These are phyloP conservation scores for Apiotrichum siamense DNA, from an alignment of 1,284 basidiomycete species.

Conservation along the genomic window DNA sequence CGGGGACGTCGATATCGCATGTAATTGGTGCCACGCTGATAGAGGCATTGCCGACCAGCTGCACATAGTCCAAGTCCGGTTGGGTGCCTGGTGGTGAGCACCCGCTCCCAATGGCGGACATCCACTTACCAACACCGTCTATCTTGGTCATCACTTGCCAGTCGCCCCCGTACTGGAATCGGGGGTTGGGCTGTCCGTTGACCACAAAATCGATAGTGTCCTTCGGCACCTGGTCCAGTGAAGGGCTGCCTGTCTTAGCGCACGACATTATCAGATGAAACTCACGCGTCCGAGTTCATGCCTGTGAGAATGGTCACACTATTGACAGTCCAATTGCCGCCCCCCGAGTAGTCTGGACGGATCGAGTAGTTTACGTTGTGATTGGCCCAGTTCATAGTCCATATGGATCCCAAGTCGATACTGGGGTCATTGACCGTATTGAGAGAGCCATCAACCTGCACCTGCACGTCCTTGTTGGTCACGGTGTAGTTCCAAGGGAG, in stretches of 20 bases:
- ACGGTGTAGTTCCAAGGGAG: neutral
- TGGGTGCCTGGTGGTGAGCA: neutral
- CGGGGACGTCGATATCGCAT: neutral
- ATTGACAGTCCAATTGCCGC: neutral
- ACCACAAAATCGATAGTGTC: neutral
- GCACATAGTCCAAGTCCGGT: neutral
- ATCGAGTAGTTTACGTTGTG: neutral
- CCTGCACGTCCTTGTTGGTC: conserved; percentile 1
- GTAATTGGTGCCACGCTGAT: too few relatives aligned
- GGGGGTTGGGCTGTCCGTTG: neutral
- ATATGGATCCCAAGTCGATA: neutral
- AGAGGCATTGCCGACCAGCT: neutral
- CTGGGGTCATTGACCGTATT: neutral
- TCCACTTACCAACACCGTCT: neutral
- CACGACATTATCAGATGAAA: neutral
- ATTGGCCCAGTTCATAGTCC: neutral
- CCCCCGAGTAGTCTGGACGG: neutral
- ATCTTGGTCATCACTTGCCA: neutral
- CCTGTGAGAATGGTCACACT: neutral
- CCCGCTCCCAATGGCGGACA: too few relatives aligned
- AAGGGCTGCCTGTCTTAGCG: neutral
- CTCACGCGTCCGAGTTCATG: neutral
- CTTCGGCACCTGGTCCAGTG: neutral
- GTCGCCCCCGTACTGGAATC: neutral
- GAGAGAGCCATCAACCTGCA: conserved; percentile 28